phyloP scores from a whole-genome alignment of 495 filamentous ascomycete species.

The Tuber melanosporum region DNA sequence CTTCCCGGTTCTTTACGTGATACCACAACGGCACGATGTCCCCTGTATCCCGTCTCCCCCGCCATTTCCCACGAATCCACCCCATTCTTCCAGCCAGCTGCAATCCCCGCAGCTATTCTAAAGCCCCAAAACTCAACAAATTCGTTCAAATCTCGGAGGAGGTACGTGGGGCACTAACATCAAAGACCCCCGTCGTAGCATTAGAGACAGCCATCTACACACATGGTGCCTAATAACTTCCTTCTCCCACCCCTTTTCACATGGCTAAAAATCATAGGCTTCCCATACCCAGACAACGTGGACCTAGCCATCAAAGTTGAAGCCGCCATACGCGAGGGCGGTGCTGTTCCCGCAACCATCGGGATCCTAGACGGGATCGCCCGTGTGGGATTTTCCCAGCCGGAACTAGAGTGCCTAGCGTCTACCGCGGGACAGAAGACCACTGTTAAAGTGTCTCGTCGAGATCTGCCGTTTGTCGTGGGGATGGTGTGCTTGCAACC shows the following conservation, averaged over 20 bases:
- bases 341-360: slow-evolving; percentile 87
- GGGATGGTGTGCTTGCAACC: slow-evolving; percentile 57
- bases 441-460: slow-evolving; percentile 72
- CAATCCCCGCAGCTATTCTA: slow-evolving; percentile 2
- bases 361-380: slow-evolving; percentile 77
- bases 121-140: slow-evolving; percentile 45
- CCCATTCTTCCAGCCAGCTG: not conserved
- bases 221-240: slow-evolving; percentile 51
- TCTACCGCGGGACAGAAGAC: slow-evolving; percentile 57
- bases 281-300: slow-evolving; percentile 74
- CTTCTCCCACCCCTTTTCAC: not conserved
- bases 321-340: slow-evolving; percentile 65
- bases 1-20: too few relatives aligned
- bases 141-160: slow-evolving; percentile 75
- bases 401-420: slow-evolving; percentile 63
- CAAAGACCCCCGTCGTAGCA: slow-evolving; percentile 74
- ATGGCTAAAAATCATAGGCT: slow-evolving; percentile 54
- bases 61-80: slow-evolving; percentile 7
- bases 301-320: slow-evolving; percentile 66
- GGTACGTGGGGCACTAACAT: slow-evolving; percentile 64
- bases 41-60: slow-evolving; percentile 22
- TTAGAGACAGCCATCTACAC: slow-evolving; percentile 88
- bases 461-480: slow-evolving; percentile 74
- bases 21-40: slow-evolving; percentile 11
- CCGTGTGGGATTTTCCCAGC: slow-evolving; percentile 54